Percentiles rank a stretch among this genome's conserved stretches.
Evolutionary conservation across 352 stramenopile genomes (phyloP).

Genomic region (Globisporangium spinosum): DNA sequence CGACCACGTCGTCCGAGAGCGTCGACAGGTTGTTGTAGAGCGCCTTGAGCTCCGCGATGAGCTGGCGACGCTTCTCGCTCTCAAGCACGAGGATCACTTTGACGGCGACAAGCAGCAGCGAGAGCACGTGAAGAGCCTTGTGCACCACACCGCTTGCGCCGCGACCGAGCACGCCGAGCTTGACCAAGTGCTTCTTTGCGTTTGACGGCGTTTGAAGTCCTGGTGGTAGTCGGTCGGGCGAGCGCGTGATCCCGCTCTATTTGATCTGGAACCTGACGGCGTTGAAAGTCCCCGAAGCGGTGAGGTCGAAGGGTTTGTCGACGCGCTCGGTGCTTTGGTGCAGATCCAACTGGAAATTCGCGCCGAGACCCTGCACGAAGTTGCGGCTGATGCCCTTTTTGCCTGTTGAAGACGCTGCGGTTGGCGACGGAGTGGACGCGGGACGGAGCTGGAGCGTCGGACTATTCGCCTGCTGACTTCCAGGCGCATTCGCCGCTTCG

Average conservation of each 20-base stretch:
- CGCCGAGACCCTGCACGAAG: slow-evolving; percentile 59
- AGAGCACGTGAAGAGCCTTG: slow-evolving; percentile 88
- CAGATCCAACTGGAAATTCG: slow-evolving; percentile 72
- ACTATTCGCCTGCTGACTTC: slow-evolving; percentile 39
- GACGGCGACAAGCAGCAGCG: slow-evolving; percentile 85
- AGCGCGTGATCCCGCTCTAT: slow-evolving; percentile 71
- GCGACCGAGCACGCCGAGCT: slow-evolving; percentile 72
- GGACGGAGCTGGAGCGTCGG: slow-evolving; percentile 36
- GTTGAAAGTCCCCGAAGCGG: slow-evolving; percentile 78
- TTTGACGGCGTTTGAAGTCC: slow-evolving; percentile 43
- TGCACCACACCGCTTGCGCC: slow-evolving; percentile 88
- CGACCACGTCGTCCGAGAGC: slow-evolving; percentile 46
- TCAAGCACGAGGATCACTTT: slow-evolving; percentile 91
- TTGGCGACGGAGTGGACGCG: slow-evolving; percentile 36
- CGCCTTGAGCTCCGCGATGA: slow-evolving; percentile 84
- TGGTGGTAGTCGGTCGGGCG: slow-evolving; percentile 36
- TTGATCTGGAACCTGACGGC: slow-evolving; percentile 82
- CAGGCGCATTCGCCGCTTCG: slow-evolving; percentile 15
- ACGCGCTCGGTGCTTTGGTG: slow-evolving; percentile 55
- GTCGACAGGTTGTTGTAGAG: slow-evolving; percentile 86
- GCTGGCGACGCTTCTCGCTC: slow-evolving; percentile 81
- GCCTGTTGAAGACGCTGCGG: slow-evolving; percentile 30
- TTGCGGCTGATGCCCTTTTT: slow-evolving; percentile 73
- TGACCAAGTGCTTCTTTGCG: slow-evolving; percentile 79
- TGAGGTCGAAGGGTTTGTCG: slow-evolving; percentile 79